Conservation (phyloP, 1,284 basidiomycete species). For the Ceratobasidium sp. region DNA sequence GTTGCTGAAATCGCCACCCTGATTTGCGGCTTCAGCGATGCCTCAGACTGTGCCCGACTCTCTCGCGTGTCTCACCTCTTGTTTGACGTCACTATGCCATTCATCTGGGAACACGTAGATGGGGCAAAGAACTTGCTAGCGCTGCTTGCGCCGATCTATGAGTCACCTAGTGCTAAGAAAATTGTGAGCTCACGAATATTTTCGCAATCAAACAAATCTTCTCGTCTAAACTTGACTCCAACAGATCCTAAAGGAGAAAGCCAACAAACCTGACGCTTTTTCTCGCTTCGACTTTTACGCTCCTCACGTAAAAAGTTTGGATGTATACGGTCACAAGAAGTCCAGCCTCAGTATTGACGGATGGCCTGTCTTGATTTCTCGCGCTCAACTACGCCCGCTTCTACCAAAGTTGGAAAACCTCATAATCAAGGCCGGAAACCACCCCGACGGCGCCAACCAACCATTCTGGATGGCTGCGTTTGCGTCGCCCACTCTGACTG, state of each 20-base stretch:
- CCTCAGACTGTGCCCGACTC: neutral
- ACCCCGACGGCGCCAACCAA: neutral
- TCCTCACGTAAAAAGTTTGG: conserved; percentile 5
- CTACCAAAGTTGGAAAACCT: conserved; percentile 3
- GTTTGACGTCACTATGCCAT: neutral
- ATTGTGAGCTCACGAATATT: neutral
- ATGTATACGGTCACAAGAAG: neutral
- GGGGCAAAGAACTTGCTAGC: neutral
- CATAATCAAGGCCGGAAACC: neutral
- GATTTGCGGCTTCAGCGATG: neutral
- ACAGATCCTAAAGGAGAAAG: neutral
- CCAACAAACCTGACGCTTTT: neutral
- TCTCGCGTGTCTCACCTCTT: neutral
- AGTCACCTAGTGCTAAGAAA: neutral
- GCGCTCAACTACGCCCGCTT: conserved; percentile 10
- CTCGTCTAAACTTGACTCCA: neutral
- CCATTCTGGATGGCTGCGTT: conserved; percentile 19
- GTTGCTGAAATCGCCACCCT: conserved; percentile 2
- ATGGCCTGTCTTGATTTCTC: conserved; percentile 9
- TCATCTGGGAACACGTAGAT: neutral
- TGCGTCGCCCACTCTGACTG: neutral
- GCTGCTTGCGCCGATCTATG: no score
- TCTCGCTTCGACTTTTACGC: conserved; percentile 28
- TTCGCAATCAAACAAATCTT: neutral
- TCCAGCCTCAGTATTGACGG: neutral